Evolutionary conservation across 179 eudicot species (phyloP), one percentile per base, ranked within the genome.

Genomic region (Camellia oleifera): DNA sequence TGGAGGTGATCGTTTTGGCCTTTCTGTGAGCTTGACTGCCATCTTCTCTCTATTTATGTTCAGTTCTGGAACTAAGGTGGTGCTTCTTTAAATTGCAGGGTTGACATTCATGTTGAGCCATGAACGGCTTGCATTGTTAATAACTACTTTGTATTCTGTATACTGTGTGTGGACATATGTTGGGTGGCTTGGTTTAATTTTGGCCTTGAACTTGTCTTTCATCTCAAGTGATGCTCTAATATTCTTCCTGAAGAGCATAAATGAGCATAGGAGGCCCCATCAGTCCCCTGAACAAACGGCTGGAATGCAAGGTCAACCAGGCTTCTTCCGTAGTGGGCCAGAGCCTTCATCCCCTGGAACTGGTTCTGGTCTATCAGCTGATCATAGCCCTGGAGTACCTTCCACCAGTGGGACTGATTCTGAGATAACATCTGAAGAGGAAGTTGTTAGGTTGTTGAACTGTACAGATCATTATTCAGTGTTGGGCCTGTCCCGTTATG

Each of bases 381-480:
- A 93, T 66, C 95, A 89, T 71, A 79, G 87, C 82, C 76, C 93
- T 50, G 99, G 95, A 56, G 76, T 86, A 69, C 89, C 99, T 77
- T 97, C 99, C 69, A 94, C 98, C 42, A 97, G 97, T 81, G 93
- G 94, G 81, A 80, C 84, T 83, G 97, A 94, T 85, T 84, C 91
- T 78, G 98, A 94, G 79, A 69, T 86, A 81, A 88, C 97, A 48
- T 90, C 98, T 71, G 99, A 97, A 89, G 95, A 91, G 81, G 99
- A 97, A 89, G 87, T 97, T 84, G 87, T 86, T 81, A 88, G 99
- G 53, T 85, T 97, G 86, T 86, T 97, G 69, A 94, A 94, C 79
- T 91, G 95, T 77, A 78, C 88, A 77, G 98, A 96, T 92, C 97
- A 96, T 86, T 96, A 96, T 88, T 87, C 96, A 7, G 97, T 92